Percentiles rank a stretch among this genome's conserved stretches.
phyloP scores from a whole-genome alignment of 441 rosid genomes.

The Euphorbia schlechtendalii region DNA sequence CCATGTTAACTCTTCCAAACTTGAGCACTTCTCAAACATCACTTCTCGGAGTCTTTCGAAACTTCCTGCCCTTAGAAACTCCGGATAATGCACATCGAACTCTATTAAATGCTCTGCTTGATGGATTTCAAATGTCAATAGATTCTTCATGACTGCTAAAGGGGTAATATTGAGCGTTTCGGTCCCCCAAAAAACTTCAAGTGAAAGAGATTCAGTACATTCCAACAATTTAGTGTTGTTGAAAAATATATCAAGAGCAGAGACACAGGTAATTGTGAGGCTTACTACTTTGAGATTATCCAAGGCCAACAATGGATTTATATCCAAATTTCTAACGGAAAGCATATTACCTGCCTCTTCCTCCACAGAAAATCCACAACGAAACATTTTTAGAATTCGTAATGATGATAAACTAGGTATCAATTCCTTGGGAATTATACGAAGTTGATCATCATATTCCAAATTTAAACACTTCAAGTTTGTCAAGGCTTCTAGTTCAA shows the following conservation, averaged over 20 bases:
- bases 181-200: not conserved
- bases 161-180: not conserved
- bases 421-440: constrained; percentile 10
- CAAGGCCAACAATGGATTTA: constrained; percentile 20
- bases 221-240: not conserved
- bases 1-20: no score
- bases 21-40: not conserved
- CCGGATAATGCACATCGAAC: not conserved
- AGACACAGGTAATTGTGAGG: not conserved
- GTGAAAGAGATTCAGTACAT: not conserved
- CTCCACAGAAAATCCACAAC: not conserved
- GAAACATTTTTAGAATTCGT: constrained; percentile 16
- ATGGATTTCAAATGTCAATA: not conserved
- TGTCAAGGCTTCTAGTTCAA: constrained; percentile 17
- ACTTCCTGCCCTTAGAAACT: not conserved
- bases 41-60: constrained; percentile 7
- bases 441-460: constrained; percentile 9
- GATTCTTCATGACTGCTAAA: not conserved
- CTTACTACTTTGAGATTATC: constrained; percentile 15
- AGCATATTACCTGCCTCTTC: constrained; percentile 1
- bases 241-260: constrained; percentile 14
- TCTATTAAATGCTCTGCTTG: not conserved
- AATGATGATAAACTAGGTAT: constrained; percentile 20
- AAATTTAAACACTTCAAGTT: constrained; percentile 23
- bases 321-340: not conserved